Base-by-base conservation (phyloP, 2,329 filamentous ascomycete species). In the Epichloe bromicola region DNA sequence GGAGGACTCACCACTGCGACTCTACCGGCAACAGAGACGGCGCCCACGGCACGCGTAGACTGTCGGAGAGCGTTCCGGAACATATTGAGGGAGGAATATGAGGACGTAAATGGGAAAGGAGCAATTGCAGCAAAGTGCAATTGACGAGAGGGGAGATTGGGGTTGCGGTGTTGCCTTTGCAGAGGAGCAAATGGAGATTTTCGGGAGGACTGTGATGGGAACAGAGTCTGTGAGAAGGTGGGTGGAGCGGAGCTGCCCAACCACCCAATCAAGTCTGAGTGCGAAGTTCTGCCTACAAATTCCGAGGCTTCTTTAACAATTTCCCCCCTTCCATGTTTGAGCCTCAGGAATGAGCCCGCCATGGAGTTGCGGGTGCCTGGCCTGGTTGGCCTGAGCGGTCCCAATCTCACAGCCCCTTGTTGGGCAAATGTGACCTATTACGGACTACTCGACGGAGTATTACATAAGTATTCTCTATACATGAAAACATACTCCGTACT, bases 51-150 rank as follows among this genome's bases (percentile, higher is more conserved):
- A 80, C 90, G 89, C 79, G 86, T 86, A 74, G 89, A 94, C 81
- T 95, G 89, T 79, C 90, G 84, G 77, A 97, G 82, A 79, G 91
- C 90, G 84, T 87, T 95, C 78, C 91, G 88, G 82, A 96, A 95
- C 91, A 97, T 96, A 76, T 71, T 78, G 63, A 65, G 37, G 55
- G 73, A 76, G 73, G 71, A 71, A 65, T 72, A 63, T 74, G 65
- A 70, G 67, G 66, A 70, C 74, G 68, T 70, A 67, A 67, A 71
- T 66, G 67, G 65, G 72, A 70, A 68, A 70, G 70, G 72, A 73
- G 72, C 79, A 82, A 82, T 80, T 81, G 79, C 79, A 75, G 69
- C 67, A 58, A 63, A 63, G 70, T 73, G 76, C 76, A 80, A 80
- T 77, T 79, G 78, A 68, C 65, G 69, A 68, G 76, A 79, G 77